These are phyloP conservation scores for Eucalyptus paniculata DNA, from an alignment of 345 rosid genomes.

Conservation along the genomic window DNA sequence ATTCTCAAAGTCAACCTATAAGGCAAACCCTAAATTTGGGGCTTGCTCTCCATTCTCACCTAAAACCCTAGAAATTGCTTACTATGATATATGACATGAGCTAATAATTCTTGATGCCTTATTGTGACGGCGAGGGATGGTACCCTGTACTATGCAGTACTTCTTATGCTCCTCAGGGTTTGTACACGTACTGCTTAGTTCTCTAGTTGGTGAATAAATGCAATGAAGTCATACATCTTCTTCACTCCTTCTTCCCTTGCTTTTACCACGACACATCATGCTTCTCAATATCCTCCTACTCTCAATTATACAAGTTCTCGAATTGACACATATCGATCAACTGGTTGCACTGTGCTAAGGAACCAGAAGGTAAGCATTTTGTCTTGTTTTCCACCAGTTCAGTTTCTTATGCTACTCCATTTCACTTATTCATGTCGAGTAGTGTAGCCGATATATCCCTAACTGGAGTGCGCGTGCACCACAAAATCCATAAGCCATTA, in stretches of 20 bases:
- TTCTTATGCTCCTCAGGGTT: neutral
- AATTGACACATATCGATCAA: neutral
- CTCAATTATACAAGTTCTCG: neutral
- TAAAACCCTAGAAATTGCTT: neutral
- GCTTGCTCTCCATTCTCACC: neutral
- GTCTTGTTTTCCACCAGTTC: neutral
- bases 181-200: neutral
- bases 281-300: neutral
- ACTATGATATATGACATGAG: neutral
- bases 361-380: neutral
- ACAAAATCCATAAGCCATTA: neutral
- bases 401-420: neutral
- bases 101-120: neutral
- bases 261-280: neutral
- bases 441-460: neutral
- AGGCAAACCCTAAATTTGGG: neutral
- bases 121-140: neutral
- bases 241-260: neutral
- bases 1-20: neutral
- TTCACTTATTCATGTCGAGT: neutral
- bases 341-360: neutral
- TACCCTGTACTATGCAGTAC: neutral
- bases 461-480: neutral
- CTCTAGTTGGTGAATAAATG: neutral
- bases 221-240: neutral